Base-by-base conservation (phyloP, 2,329 filamentous ascomycete species). In the Lachnellula cervina region DNA sequence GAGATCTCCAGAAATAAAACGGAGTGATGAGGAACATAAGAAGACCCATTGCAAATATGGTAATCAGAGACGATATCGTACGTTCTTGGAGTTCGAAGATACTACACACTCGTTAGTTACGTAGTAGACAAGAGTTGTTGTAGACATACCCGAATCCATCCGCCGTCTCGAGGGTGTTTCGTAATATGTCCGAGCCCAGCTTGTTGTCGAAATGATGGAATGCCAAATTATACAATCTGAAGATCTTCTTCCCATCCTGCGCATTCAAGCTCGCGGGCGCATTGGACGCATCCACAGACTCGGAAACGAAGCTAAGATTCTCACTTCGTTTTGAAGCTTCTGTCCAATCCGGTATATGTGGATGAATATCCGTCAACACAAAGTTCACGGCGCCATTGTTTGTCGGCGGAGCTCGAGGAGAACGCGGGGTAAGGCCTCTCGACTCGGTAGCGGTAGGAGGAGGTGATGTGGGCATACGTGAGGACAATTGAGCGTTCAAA, bases 31-130 rank as follows among this genome's bases (percentile, higher is more conserved):
- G 60, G 16, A 84, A 59, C 58, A 80, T 76, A 46, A 77, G 76
- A 42, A 81, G 60, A 6, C 80, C 80, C 55, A 86, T 75, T 11
- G 80, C 62, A 37, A 79, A 71, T 44, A 80, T 74, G 3, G 79
- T 77, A 21, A 86, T 58, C 42, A 86, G 69, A 35, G 82, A 80
- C 2, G 75, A 69, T 1, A 84, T 60, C 16, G 76, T 76, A 34
- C 87, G 81, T 62, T 86, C 83, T 69, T 90, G 87, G n/a, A 90
- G 77, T 71, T 90, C 87, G 59, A 90, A 84, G 57, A 91, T 88
- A 8, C 76, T 77, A 19, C 1, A 45, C 2, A 23, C 19, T 17
- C 38, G 42, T 61, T 42, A 57, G 51, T 43, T 50, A 23, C 35
- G 19, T 7, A 38, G 4, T 17, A 4, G 17, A 42, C 28, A 3